These are phyloP conservation scores for Salix arbutifolia DNA, from an alignment of 345 rosid species.

Conservation along the genomic window DNA sequence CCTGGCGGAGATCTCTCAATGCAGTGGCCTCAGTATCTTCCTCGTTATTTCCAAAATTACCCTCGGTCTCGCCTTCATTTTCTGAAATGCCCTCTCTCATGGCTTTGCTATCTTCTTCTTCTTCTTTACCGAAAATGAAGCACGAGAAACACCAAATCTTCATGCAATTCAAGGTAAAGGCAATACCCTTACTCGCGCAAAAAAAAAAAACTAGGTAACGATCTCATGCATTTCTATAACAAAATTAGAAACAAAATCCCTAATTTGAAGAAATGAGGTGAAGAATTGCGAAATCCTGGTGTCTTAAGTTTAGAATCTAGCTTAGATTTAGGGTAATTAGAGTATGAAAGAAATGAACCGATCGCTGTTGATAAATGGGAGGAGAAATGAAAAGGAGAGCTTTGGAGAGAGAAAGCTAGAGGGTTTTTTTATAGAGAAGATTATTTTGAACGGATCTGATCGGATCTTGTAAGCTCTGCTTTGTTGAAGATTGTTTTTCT, in stretches of 20 bases:
- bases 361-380: not conserved
- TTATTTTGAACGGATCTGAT: slow-evolving; percentile 33
- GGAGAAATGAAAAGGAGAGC: not conserved
- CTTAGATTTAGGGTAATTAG: not conserved
- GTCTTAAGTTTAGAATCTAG: not conserved
- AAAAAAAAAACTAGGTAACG: slow-evolving; percentile 46
- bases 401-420: not conserved
- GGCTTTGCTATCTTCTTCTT: slow-evolving; percentile 2
- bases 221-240: slow-evolving; percentile 41
- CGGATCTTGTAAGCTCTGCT: slow-evolving; percentile 31
- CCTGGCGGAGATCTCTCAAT: slow-evolving; percentile 3
- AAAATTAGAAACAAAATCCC: not conserved
- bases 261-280: slow-evolving; percentile 15
- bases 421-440: not conserved
- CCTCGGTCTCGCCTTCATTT: slow-evolving; percentile 32
- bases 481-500: not conserved
- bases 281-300: slow-evolving; percentile 5
- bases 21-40: slow-evolving; percentile 14
- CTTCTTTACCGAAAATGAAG: slow-evolving; percentile 49
- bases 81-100: slow-evolving; percentile 37
- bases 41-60: slow-evolving; percentile 21
- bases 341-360: slow-evolving; percentile 4
- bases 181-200: not conserved
- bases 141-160: slow-evolving; percentile 81
- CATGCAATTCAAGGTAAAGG: slow-evolving; percentile 52